These are phyloP conservation scores for Cryptosporidium sp. DNA, from an alignment of 169 alveolate species.

Conservation along the genomic window DNA sequence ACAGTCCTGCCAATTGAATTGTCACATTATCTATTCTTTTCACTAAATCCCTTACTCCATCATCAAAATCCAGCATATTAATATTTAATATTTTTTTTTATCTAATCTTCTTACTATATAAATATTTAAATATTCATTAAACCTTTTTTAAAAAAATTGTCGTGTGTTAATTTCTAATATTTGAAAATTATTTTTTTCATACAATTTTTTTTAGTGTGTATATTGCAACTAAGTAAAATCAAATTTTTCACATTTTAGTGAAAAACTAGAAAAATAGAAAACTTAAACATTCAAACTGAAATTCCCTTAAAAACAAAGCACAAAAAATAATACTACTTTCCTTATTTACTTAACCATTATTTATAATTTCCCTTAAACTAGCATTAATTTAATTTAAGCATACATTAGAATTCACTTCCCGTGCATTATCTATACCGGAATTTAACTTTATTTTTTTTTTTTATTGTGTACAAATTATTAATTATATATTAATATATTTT, in stretches of 20 bases:
- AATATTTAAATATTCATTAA: neutral
- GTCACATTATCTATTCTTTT: slow-evolving; percentile 70
- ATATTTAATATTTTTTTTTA: neutral
- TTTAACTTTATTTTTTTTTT: neutral
- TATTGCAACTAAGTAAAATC: neutral
- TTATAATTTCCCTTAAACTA: no score
- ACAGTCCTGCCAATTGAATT: slow-evolving; percentile 37
- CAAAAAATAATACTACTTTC: no score
- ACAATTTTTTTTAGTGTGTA: neutral
- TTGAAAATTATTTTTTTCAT: neutral
- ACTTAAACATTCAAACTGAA: no score
- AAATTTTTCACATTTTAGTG: no score
- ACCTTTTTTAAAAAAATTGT: no score
- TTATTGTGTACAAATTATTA: neutral
- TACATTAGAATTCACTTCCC: neutral
- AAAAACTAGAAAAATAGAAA: neutral
- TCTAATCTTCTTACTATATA: neutral
- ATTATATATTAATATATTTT: no score
- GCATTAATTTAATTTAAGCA: neutral
- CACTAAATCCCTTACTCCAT: slow-evolving; percentile 55
- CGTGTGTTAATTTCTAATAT: slow-evolving; percentile 19
- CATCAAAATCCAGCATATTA: slow-evolving; percentile 45
- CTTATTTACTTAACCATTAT: no score
- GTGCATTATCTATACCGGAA: neutral
- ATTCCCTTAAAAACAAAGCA: neutral